Evolutionary conservation across 2,329 filamentous ascomycete genomes (phyloP), one percentile per base, ranked within the genome.

Genomic region (Thelonectria discophora): DNA sequence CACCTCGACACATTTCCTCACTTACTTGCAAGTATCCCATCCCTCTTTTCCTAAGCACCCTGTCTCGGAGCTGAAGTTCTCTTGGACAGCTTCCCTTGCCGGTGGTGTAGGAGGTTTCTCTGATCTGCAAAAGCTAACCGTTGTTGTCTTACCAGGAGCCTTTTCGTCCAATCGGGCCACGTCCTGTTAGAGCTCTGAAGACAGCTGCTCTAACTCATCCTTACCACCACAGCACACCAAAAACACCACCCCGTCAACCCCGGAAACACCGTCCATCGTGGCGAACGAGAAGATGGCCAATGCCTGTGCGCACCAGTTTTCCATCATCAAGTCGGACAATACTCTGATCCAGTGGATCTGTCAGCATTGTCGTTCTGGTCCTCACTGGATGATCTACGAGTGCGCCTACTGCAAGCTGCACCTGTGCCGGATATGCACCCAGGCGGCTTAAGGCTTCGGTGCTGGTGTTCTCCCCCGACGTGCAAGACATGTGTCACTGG

Each of bases 381-480:
- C 87, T 53, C 84, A 88, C 75, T 90, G 87, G 86, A 84, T 84
- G 76, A 90, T 91, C 70, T 90, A 85, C 66, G 86, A 90, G 75
- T 91, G 88, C 78, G 80, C 82, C 63, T 89, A 88, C 74, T 91
- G 88, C 83, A 87, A 88, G 74, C 77, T 89, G 52, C 87, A 90
- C 76, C 82, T 85, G 30, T 90, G 88, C 74, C 81, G 86, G 54
- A 77, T 81, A 24, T 90, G 88, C 73, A 81, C 82, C 48, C 79
- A 84, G 55, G 66, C 72, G 49, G 69, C 66, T 49, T 76, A 67
- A 69, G 55, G 40, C 57, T 47, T 49, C 54, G 40, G 55, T 47
- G 52, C 54, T n/a, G 50, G 66, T 42, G 24, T 24, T 4, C 7
- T 7, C 24, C 53, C 58, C 55, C 40, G 40, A 55, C 60, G 56